Evolutionary conservation across 495 filamentous ascomycete genomes (phyloP).

Genomic region (Aspergillus cavernicola): DNA sequence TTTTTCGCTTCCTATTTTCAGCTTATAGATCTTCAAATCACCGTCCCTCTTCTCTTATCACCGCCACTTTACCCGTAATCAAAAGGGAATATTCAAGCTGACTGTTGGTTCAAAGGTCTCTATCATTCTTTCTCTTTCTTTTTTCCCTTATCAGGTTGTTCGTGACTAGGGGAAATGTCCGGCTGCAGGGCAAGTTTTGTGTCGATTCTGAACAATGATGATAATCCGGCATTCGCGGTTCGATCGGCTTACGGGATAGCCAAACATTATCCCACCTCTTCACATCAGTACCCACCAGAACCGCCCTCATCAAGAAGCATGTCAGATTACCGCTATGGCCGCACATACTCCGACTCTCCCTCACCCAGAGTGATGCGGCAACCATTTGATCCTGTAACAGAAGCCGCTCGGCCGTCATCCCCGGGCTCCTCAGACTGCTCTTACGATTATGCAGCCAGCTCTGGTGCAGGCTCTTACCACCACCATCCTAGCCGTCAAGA

Average conservation of each 20-base stretch:
- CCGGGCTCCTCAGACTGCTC: slow-evolving; percentile 40
- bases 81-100: not conserved
- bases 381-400: slow-evolving; percentile 27
- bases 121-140: too few relatives aligned
- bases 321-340: slow-evolving; percentile 21
- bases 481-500: slow-evolving; percentile 17
- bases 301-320: slow-evolving; percentile 23
- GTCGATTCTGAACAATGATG: slow-evolving; percentile 50
- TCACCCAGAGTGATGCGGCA: slow-evolving; percentile 26
- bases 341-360: slow-evolving; percentile 28
- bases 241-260: slow-evolving; percentile 37
- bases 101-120: not conserved
- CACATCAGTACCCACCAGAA: slow-evolving; percentile 26
- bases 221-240: slow-evolving; percentile 46
- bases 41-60: not conserved
- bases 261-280: slow-evolving; percentile 29
- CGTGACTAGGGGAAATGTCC: slow-evolving; percentile 30
- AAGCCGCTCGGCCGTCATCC: slow-evolving; percentile 29
- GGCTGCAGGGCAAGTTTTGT: slow-evolving; percentile 38
- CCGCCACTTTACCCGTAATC: not conserved
- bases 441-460: slow-evolving; percentile 35
- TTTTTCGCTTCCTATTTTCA: slow-evolving; percentile 14
- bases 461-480: slow-evolving; percentile 18
- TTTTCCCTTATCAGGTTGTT: slow-evolving; percentile 7
- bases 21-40: not conserved